Base-by-base conservation (phyloP, 441 rosid species). In the Corymbia calophylla region DNA sequence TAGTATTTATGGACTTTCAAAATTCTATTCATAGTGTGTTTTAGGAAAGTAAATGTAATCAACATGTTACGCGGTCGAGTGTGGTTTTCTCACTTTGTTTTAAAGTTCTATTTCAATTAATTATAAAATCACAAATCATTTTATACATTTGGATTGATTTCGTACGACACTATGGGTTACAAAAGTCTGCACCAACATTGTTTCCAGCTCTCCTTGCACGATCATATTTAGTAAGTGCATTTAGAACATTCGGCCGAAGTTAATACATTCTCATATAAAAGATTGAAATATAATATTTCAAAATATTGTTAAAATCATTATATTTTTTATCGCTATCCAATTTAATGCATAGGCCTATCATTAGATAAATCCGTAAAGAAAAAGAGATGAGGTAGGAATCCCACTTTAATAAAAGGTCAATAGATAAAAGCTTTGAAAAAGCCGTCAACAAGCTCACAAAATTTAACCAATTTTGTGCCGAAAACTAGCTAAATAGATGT, bases 371-470 rank as follows among this genome's bases (percentile, higher is more conserved):
- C 3, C 7, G 1, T 1, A 60, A 25, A 1, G 16, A 60, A 27
- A 60, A 11, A 60, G 16, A 60, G 29, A 27, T 60, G 31, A 0
- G 31, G 27, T 60, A 12, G 31, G 8, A 60, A 27, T n/a, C 11
- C 27, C 31, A 27, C 31, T 60, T 12, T 60, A 60, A 60, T 27
- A 60, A 60, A 58, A 60, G 66, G 31, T 14, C 16, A 12, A 60
- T 60, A 60, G 31, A 60, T 27, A 2, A 60, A 11, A 27, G 66
- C 66, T 5, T 60, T 60, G 2, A 27, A 60, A 27, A 60, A 5
- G 8, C 3, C 0, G 31, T 5, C 16, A 1, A 0, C 13, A 5
- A 3, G 27, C 16, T 60, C 16, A 27, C 2, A 60, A 60, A 27
- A 27, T 60, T 60, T 1, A 60, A 60, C 31, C 0, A 1, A 60